A percentile compares a stretch with the other conserved stretches of the same genome.
These are phyloP conservation scores for Ceratocystis colombiana DNA, from an alignment of 2,329 filamentous ascomycete species.

Conservation along the genomic window DNA sequence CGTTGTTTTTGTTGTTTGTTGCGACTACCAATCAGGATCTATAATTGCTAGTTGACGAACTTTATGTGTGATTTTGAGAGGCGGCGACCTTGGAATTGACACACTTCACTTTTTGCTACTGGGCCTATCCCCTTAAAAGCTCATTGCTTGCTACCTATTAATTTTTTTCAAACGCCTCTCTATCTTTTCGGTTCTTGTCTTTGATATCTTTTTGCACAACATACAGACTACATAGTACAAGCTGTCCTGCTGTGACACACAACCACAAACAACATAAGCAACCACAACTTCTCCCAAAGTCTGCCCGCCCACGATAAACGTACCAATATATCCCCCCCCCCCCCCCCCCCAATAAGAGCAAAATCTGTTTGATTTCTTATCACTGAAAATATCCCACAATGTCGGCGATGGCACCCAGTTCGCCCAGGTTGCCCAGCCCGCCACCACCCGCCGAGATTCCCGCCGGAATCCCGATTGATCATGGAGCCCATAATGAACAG, in stretches of 20 bases:
- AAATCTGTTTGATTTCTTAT: too few relatives aligned
- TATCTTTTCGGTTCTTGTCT: not conserved
- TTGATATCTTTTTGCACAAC: not conserved
- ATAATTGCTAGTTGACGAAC: not conserved
- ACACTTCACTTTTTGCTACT: not conserved
- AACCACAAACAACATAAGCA: not conserved
- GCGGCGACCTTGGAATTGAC: not conserved
- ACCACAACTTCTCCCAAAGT: not conserved
- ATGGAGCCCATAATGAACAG: constrained; percentile 44
- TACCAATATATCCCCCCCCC: not conserved
- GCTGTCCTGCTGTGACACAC: constrained; percentile 5
- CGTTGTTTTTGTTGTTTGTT: constrained; percentile 13
- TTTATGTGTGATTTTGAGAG: not conserved
- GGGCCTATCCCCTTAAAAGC: not conserved
- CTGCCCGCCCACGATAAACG: constrained; percentile 1
- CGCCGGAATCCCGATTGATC: constrained; percentile 68
- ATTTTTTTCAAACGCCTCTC: not conserved
- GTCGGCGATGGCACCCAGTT: constrained; percentile 56
- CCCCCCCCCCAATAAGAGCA: too few relatives aligned
- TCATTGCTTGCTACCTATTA: not conserved
- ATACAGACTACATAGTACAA: not conserved
- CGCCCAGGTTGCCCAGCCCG: constrained; percentile 85
- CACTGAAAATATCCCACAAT: constrained; percentile 33
- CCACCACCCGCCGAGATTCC: constrained; percentile 93
- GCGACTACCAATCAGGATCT: constrained; percentile 7